A percentile compares a stretch with the other conserved stretches of the same genome.
Conservation (phyloP, 495 filamentous ascomycete genomes). For the Hypomontagnella monticulosa region DNA sequence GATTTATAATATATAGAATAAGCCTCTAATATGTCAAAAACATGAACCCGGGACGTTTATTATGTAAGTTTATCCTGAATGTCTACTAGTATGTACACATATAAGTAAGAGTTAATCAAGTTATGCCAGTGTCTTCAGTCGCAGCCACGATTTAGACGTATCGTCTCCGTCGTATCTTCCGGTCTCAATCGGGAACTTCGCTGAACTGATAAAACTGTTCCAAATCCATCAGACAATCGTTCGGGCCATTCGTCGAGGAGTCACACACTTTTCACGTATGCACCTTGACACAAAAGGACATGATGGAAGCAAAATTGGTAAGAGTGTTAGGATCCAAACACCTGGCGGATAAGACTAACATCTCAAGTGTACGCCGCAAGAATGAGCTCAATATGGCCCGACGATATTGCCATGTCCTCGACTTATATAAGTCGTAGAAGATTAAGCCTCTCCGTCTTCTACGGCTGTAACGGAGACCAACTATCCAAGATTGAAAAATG, state of each 20-base stretch:
- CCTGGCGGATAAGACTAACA: background rate
- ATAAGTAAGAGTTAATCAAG: too few relatives aligned
- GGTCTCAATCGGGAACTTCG: slow-evolving; percentile 2
- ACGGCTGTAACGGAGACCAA: slow-evolving; percentile 21
- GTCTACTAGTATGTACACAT: too few relatives aligned
- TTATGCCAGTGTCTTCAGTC: slow-evolving; percentile 28
- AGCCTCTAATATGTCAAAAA: background rate
- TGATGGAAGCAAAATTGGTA: slow-evolving; percentile 1
- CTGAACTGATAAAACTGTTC: slow-evolving; percentile 10
- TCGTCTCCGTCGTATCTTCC: slow-evolving; percentile 21
- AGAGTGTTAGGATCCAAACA: background rate
- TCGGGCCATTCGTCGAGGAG: slow-evolving; percentile 10
- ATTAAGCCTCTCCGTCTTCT: slow-evolving; percentile 25
- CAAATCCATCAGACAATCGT: slow-evolving; percentile 19
- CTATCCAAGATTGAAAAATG: background rate
- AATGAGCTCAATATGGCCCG: slow-evolving; percentile 10
- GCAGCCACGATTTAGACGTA: background rate
- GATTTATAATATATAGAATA: slow-evolving; percentile 15
- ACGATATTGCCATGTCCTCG: slow-evolving; percentile 26
- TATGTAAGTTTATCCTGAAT: slow-evolving; percentile 7
- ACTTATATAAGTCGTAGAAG: slow-evolving; percentile 17
- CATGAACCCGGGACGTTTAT: slow-evolving; percentile 9
- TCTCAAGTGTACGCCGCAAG: slow-evolving; percentile 21
- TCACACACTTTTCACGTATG: slow-evolving; percentile 16
- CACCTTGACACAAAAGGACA: background rate